A percentile compares a stretch with the other conserved stretches of the same genome.
Evolutionary conservation across 202 grass and related monocot species (phyloP).

Genomic region (Setaria italica): DNA sequence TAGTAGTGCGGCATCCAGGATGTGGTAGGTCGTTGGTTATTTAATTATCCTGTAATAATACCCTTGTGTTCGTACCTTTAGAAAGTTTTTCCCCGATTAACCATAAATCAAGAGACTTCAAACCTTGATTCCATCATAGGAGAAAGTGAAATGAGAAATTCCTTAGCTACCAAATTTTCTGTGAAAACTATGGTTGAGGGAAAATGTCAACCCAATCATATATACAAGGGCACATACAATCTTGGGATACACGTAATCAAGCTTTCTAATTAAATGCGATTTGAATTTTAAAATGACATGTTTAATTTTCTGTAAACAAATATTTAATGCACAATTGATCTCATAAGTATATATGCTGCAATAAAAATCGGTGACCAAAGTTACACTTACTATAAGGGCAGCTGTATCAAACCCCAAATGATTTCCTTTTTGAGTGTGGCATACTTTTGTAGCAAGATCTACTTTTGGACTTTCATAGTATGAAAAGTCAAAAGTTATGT

Average conservation of each 20-base stretch:
- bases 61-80: constrained; percentile 1
- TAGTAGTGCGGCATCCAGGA: background rate
- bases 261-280: background rate
- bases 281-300: background rate
- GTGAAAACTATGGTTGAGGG: background rate
- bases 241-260: background rate
- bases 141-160: background rate
- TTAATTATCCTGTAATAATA: background rate
- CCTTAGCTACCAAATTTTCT: background rate
- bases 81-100: background rate
- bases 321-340: background rate
- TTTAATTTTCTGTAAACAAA: background rate
- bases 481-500: constrained; percentile 6
- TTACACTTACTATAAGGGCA: too few species aligned
- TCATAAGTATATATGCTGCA: background rate
- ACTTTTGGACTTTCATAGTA: constrained; percentile 24
- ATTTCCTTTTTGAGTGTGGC: background rate
- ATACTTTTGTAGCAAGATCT: background rate
- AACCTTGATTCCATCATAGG: background rate
- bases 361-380: background rate
- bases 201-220: background rate
- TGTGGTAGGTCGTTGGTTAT: background rate
- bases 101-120: background rate
- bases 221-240: background rate
- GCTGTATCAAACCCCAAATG: background rate